These are phyloP conservation scores for Leccinum arenicola DNA, from an alignment of 768 basidiomycete genomes.

Conservation along the genomic window DNA sequence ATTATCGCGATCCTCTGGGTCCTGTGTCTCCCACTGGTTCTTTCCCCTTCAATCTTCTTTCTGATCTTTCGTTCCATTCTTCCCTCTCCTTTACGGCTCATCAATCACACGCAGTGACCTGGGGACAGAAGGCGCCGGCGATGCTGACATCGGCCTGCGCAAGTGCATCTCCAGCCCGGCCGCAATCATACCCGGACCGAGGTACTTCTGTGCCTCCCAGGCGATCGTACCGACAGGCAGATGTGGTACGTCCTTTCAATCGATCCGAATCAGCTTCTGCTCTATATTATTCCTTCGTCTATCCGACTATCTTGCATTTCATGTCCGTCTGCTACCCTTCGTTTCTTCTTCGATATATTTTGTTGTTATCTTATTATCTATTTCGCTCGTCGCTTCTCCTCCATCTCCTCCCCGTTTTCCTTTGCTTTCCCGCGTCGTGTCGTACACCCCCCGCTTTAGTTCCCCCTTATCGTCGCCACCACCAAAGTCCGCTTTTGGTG, in stretches of 20 bases:
- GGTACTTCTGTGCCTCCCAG: slow-evolving; percentile 58
- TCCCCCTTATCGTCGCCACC: slow-evolving; percentile 12
- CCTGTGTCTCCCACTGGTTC: background rate
- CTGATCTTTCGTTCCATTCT: background rate
- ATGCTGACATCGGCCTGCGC: slow-evolving; percentile 57
- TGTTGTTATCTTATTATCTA: background rate
- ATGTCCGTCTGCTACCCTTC: background rate
- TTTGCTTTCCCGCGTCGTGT: background rate
- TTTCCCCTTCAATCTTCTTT: background rate
- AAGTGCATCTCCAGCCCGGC: slow-evolving; percentile 49
- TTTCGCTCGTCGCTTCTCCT: background rate
- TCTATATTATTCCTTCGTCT: background rate
- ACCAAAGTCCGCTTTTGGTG: slow-evolving; percentile 13
- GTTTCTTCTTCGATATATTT: background rate
- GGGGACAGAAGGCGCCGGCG: slow-evolving; percentile 65
- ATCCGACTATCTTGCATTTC: background rate
- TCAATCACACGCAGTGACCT: slow-evolving; percentile 44
- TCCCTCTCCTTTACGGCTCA: background rate
- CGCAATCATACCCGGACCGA: slow-evolving; percentile 52
- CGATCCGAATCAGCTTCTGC: background rate
- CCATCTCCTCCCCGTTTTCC: background rate
- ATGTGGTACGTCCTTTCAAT: slow-evolving; percentile 42
- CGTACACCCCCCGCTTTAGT: background rate
- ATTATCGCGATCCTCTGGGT: too few species aligned
- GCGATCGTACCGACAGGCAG: slow-evolving; percentile 61